Base-by-base conservation (phyloP, 495 filamentous ascomycete genomes). In the Penicillium ochrochloron region DNA sequence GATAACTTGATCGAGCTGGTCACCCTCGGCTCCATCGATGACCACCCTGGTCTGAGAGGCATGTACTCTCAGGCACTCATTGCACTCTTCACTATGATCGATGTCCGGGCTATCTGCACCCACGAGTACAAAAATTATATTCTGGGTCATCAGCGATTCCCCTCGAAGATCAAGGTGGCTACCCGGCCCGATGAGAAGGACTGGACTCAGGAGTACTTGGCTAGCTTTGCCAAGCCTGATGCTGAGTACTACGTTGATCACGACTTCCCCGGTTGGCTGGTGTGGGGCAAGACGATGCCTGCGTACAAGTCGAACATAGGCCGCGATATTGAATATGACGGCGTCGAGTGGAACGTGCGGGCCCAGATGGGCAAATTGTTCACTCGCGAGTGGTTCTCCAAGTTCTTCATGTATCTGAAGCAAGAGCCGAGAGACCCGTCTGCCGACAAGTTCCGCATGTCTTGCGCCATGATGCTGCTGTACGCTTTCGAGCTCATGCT, bases 191-290 rank as follows among this genome's bases (percentile, higher is more conserved):
- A 90, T 57, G 90, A 97, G 69, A 85, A 90, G 23, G 77, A 83
- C 15, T 94, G 91, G 84, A 98, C 95, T 0, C 69, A 89, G 60
- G 80, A 89, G 23, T 96, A 90, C 68, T 79, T 99, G 3, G 78
- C 85, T 0, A 85, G 85, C 69, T 99, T 99, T 76, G 88, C 89
- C 14, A 82, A 90, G 35, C 88, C 89, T 29, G 90, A 94, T 60
- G 86, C 91, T 7, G 85, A 97, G 59, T 96, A 94, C 73, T 97
- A 91, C 66, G 86, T 97, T 60, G 95, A 99, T 70, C 85, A 86
- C 59, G 94, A 97, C 71, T 90, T 96, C 75, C 92, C 94, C 11
- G 95, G 95, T 27, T 99, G 95, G 95, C 84, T 99, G n/a, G 92
- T 95, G 8, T 99, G 95, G 95, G 87, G 86, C 14, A 90, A 96